A percentile compares a stretch with the other conserved stretches of the same genome.
These are phyloP conservation scores for Scutellaria barbata DNA, from an alignment of 257 asterid species.

Conservation along the genomic window DNA sequence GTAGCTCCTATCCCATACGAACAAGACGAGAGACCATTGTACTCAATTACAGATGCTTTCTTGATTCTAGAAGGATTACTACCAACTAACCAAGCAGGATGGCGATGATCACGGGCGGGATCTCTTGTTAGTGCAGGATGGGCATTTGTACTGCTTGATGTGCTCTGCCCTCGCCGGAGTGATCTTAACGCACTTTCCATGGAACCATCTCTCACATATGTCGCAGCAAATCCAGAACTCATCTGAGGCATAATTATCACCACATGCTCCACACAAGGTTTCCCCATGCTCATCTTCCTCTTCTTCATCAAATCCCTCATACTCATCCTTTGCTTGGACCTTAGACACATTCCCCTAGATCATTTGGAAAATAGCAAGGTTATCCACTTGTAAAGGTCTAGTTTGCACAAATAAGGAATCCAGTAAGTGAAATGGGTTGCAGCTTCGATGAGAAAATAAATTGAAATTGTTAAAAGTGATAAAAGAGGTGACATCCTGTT, in stretches of 20 bases:
- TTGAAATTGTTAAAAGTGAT: background rate
- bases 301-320: slow-evolving; percentile 57
- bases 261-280: slow-evolving; percentile 78
- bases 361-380: slow-evolving; percentile 13
- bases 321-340: slow-evolving; percentile 50
- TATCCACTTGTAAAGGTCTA: background rate
- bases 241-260: slow-evolving; percentile 62
- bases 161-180: slow-evolving; percentile 87
- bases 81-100: slow-evolving; percentile 1
- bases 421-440: background rate
- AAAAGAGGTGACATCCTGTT: background rate
- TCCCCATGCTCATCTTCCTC: slow-evolving; percentile 70
- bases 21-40: slow-evolving; percentile 24
- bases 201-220: slow-evolving; percentile 84
- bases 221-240: slow-evolving; percentile 87
- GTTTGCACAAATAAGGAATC: background rate
- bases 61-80: slow-evolving; percentile 1
- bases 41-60: slow-evolving; percentile 29
- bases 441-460: slow-evolving; percentile 4
- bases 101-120: slow-evolving; percentile 48
- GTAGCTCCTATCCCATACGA: slow-evolving; percentile 27
- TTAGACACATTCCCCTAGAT: slow-evolving; percentile 52
- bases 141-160: slow-evolving; percentile 88
- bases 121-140: slow-evolving; percentile 76
- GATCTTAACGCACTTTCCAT: slow-evolving; percentile 82